Conservation (phyloP, 1,284 basidiomycete genomes). For the Cutaneotrichosporon sp. region DNA sequence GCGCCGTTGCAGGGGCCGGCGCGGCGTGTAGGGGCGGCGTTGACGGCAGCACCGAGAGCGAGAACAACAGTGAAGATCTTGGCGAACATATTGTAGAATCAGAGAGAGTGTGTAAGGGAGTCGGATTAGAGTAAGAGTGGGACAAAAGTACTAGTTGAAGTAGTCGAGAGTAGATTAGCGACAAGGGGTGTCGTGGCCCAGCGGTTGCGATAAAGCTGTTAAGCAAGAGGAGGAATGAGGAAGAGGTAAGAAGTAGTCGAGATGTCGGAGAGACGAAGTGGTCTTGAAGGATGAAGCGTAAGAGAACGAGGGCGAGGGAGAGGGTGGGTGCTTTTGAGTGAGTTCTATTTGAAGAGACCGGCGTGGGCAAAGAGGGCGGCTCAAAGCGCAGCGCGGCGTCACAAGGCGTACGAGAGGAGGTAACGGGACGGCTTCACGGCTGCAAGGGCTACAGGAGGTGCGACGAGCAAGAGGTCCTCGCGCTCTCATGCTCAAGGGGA, state of each 20-base stretch:
- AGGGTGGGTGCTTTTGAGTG: no score
- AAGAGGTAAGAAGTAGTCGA: not conserved
- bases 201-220: not conserved
- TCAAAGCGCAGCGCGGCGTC: no score
- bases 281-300: not conserved
- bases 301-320: not conserved
- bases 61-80: slow-evolving; percentile 16
- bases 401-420: no score
- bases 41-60: slow-evolving; percentile 15
- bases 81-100: slow-evolving; percentile 9
- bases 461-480: no score
- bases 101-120: no score
- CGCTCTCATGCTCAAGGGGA: no score
- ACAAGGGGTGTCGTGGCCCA: slow-evolving; percentile 4
- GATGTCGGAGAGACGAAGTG: not conserved
- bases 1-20: slow-evolving; percentile 15
- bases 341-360: no score
- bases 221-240: not conserved
- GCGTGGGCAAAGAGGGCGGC: no score
- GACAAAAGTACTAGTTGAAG: not conserved
- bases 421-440: no score
- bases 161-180: not conserved
- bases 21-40: slow-evolving; percentile 17
- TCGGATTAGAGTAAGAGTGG: no score
- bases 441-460: no score